Conservation (phyloP, 2,329 filamentous ascomycete species). For the Beauveria medogensis region DNA sequence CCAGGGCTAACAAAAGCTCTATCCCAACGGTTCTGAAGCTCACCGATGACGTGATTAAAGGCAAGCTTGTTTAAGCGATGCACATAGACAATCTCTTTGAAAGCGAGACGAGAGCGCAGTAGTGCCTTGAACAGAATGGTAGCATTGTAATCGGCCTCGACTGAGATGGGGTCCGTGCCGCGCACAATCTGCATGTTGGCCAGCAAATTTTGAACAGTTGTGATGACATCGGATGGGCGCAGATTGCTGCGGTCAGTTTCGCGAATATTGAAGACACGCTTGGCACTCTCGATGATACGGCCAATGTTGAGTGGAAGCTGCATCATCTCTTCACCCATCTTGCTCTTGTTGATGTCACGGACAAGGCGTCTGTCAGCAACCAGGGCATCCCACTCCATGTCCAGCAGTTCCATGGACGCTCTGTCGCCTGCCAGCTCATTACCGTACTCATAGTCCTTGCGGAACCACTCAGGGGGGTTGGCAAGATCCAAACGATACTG, state of each 20-base stretch:
- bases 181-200: conserved; percentile 77
- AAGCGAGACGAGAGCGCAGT: conserved; percentile 79
- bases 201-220: conserved; percentile 66
- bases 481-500: conserved; percentile 75
- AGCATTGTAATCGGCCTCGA: conserved; percentile 79
- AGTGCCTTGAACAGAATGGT: conserved; percentile 90
- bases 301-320: conserved; percentile 88
- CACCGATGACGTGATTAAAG: conserved; percentile 85
- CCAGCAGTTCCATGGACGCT: conserved; percentile 77
- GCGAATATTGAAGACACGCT: conserved; percentile 84
- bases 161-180: conserved; percentile 71
- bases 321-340: conserved; percentile 76
- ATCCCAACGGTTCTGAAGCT: conserved; percentile 81
- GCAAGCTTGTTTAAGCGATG: conserved; percentile 84
- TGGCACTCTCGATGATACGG: conserved; percentile 84
- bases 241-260: conserved; percentile 80
- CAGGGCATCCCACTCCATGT: conserved; percentile 79
- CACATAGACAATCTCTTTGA: conserved; percentile 82
- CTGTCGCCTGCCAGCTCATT: conserved; percentile 80
- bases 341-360: conserved; percentile 55
- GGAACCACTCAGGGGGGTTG: conserved; percentile 52
- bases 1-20: conserved; percentile 81
- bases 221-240: conserved; percentile 79
- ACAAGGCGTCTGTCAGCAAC: conserved; percentile 66
- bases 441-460: conserved; percentile 59